Conservation (phyloP, 2,329 filamentous ascomycete species). For the Phialophora verrucosa region DNA sequence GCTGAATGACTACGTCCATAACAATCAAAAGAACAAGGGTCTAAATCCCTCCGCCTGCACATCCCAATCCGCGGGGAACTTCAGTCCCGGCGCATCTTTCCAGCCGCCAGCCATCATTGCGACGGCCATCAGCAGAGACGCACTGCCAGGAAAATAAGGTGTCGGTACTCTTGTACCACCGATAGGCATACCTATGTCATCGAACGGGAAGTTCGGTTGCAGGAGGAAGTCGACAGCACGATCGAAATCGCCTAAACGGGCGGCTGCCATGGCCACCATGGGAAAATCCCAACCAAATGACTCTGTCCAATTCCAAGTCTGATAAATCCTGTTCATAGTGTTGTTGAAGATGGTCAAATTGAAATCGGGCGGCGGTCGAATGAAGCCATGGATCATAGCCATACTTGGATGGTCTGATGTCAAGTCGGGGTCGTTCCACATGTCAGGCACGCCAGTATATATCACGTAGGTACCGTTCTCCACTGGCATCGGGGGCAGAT, state of each 20-base stretch:
- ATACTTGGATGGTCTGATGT: conserved; percentile 54
- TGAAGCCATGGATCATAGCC: conserved; percentile 53
- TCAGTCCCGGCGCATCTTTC: conserved; percentile 55
- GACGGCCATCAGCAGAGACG: conserved; percentile 58
- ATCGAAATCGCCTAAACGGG: conserved; percentile 51
- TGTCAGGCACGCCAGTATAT: conserved; percentile 59
- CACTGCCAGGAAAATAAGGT: conserved; percentile 62
- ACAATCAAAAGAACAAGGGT: conserved; percentile 9
- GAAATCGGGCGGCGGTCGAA: conserved; percentile 49
- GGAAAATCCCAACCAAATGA: conserved; percentile 17
- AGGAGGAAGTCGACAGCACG: conserved; percentile 53
- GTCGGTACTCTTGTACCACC: conserved; percentile 61
- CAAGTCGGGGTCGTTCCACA: conserved; percentile 50
- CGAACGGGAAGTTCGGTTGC: conserved; percentile 59
- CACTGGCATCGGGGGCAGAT: conserved; percentile 61
- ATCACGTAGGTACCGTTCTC: conserved; percentile 59
- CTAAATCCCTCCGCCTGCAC: conserved; percentile 57
- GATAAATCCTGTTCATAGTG: neutral
- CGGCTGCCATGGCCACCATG: conserved; percentile 49
- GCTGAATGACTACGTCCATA: neutral
- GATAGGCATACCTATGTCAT: conserved; percentile 62
- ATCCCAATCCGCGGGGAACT: conserved; percentile 58
- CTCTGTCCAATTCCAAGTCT: conserved; percentile 9
- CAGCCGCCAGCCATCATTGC: conserved; percentile 65
- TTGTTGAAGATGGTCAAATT: conserved; percentile 42